phyloP scores from a whole-genome alignment of 2,329 filamentous ascomycete genomes.

The Scorias spongiosa region DNA sequence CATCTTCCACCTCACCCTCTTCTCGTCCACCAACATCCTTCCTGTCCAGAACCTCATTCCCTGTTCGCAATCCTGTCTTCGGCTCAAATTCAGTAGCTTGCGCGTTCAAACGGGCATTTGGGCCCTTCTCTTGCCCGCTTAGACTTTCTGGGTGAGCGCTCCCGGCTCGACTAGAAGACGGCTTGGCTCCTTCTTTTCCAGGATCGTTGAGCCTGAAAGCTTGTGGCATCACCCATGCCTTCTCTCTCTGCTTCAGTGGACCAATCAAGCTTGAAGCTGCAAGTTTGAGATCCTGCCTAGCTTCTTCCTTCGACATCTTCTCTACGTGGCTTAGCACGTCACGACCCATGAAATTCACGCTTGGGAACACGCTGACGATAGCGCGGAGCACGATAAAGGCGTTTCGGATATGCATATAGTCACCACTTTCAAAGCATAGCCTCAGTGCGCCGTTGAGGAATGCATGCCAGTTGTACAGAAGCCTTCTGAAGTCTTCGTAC shows the following conservation, averaged over 20 bases:
- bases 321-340: conserved; percentile 51
- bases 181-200: conserved; percentile 12
- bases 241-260: conserved; percentile 50
- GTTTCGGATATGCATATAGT: conserved; percentile 98
- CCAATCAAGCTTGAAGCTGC: conserved; percentile 57
- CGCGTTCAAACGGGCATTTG: conserved; percentile 32
- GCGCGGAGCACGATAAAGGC: conserved; percentile 78
- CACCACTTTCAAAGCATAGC: conserved; percentile 61
- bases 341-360: conserved; percentile 74
- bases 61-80: not conserved
- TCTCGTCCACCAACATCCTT: conserved; percentile 31
- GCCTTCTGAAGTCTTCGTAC: conserved; percentile 71
- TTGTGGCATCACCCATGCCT: conserved; percentile 59
- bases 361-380: conserved; percentile 69
- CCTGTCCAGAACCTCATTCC: conserved; percentile 26
- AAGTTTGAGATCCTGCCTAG: conserved; percentile 59
- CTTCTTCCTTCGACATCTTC: conserved; percentile 42
- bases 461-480: conserved; percentile 83
- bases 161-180: conserved; percentile 19
- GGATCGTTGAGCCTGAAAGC: conserved; percentile 39
- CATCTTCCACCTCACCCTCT: conserved; percentile 48
- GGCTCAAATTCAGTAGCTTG: conserved; percentile 53
- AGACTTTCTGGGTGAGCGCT: conserved; percentile 23
- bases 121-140: conserved; percentile 23
- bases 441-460: conserved; percentile 67